phyloP scores from a whole-genome alignment of 495 filamentous ascomycete genomes.

The Daldinia loculata region DNA sequence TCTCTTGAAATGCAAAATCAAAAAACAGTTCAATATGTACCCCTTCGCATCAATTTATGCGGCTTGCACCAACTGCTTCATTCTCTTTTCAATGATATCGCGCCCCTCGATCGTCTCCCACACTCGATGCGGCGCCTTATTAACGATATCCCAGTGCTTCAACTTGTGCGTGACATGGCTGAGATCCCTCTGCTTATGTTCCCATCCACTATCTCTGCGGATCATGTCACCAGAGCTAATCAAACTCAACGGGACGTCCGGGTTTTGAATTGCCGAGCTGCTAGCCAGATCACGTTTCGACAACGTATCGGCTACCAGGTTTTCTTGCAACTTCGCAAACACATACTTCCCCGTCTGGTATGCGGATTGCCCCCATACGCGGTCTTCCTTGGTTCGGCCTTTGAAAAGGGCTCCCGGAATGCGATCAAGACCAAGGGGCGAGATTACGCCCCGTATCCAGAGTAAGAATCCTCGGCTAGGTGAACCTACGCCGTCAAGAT shows the following conservation, averaged over 20 bases:
- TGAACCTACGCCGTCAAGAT: constrained; percentile 70
- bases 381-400: constrained; percentile 81
- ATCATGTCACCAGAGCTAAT: constrained; percentile 76
- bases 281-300: constrained; percentile 81
- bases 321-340: constrained; percentile 92
- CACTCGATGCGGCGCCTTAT: constrained; percentile 84
- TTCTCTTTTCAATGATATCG: constrained; percentile 71
- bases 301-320: constrained; percentile 81
- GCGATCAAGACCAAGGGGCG: constrained; percentile 84
- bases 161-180: constrained; percentile 79
- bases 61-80: constrained; percentile 65
- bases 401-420: constrained; percentile 79
- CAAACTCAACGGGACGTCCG: constrained; percentile 77
- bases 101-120: constrained; percentile 78
- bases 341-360: constrained; percentile 83
- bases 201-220: constrained; percentile 72
- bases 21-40: neutral
- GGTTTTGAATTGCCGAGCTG: constrained; percentile 77
- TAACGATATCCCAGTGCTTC: constrained; percentile 85
- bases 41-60: neutral
- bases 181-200: constrained; percentile 79
- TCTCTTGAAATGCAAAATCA: neutral
- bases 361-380: constrained; percentile 78
- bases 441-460: constrained; percentile 85
- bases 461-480: constrained; percentile 79